Percentiles rank a stretch among this genome's conserved stretches.
phyloP scores from a whole-genome alignment of 2,329 filamentous ascomycete genomes.

The Trichoderma arundinaceum region DNA sequence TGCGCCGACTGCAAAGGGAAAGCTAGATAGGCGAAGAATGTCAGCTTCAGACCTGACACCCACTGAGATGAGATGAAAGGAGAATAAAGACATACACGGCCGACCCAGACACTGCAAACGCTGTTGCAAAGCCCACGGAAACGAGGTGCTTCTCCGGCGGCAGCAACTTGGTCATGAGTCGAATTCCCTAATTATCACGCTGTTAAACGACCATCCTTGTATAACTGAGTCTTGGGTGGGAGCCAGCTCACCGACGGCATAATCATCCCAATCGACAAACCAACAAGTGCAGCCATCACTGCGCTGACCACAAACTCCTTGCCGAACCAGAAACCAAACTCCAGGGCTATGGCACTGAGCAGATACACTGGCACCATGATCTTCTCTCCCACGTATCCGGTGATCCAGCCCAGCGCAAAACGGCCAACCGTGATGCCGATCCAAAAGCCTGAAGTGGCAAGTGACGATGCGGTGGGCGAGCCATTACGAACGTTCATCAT shows the following conservation, averaged over 20 bases:
- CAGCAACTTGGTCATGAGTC: conserved; percentile 66
- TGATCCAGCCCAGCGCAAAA: conserved; percentile 72
- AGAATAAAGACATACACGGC: conserved; percentile 50
- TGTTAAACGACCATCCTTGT: not conserved
- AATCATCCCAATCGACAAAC: conserved; percentile 30
- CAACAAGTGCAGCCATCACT: conserved; percentile 62
- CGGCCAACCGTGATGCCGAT: conserved; percentile 76
- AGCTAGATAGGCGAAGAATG: conserved; percentile 23
- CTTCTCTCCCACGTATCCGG: conserved; percentile 74
- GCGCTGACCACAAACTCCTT: conserved; percentile 77
- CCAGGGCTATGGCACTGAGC: conserved; percentile 63
- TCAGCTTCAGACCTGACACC: not conserved
- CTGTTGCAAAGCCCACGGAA: conserved; percentile 79
- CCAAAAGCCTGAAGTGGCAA: conserved; percentile 83
- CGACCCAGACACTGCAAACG: conserved; percentile 76
- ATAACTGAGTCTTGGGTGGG: no score
- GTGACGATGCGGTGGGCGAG: conserved; percentile 65
- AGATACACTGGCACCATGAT: conserved; percentile 68
- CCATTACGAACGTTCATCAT: conserved; percentile 77
- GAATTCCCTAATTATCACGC: conserved; percentile 20
- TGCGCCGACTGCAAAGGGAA: conserved; percentile 71
- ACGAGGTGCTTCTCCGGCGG: conserved; percentile 76
- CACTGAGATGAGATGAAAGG: not conserved
- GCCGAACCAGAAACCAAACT: conserved; percentile 81
- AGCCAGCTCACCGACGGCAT: conserved; percentile 28